Evolutionary conservation across 257 asterid species (phyloP).

Genomic region (Solanum lycopersicoides): DNA sequence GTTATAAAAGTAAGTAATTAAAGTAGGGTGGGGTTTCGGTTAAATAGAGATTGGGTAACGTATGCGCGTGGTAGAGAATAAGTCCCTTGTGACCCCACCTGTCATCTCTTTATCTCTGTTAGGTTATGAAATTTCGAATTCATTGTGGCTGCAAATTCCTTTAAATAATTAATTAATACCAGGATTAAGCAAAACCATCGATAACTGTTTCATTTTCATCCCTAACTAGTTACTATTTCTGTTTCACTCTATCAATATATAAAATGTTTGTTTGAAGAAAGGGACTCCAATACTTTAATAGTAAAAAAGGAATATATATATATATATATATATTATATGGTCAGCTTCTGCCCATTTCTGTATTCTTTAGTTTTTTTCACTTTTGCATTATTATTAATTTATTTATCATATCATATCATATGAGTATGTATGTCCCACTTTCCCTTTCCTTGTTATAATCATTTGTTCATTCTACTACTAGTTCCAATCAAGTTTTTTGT

Average conservation of each 20-base stretch:
- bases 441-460: neutral
- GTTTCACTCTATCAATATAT: neutral
- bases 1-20: neutral
- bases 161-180: neutral
- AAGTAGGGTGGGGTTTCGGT: neutral
- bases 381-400: neutral
- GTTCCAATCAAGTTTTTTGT: neutral
- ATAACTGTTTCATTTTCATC: neutral
- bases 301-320: neutral
- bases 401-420: neutral
- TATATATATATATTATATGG: neutral
- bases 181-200: neutral
- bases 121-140: neutral
- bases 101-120: neutral
- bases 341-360: neutral
- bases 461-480: neutral
- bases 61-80: neutral
- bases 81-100: neutral
- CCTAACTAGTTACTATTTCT: neutral
- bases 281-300: neutral
- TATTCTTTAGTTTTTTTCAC: constrained; percentile 1
- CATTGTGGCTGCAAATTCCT: neutral
- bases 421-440: neutral
- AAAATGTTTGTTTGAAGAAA: neutral
- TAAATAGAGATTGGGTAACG: neutral